These are phyloP conservation scores for Aureobasidium sp. DNA, from an alignment of 2,329 filamentous ascomycete genomes.

Conservation along the genomic window DNA sequence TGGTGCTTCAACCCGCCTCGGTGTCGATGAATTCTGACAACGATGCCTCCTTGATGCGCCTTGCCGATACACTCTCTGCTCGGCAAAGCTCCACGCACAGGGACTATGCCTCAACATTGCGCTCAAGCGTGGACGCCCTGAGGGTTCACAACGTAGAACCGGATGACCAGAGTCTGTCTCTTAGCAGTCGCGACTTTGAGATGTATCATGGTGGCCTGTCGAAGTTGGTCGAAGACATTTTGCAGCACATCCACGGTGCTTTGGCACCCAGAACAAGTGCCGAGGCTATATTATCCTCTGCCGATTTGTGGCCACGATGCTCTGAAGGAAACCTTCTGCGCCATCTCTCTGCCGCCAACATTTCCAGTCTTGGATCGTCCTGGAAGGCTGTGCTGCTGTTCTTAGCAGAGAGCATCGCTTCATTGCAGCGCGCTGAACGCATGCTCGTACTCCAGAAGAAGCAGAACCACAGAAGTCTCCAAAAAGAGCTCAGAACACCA, in stretches of 20 bases:
- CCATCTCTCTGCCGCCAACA: background rate
- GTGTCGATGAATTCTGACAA: too few relatives aligned
- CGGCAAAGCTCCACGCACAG: background rate
- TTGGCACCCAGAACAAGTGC: too few relatives aligned
- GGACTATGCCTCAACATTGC: background rate
- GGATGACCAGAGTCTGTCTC: too few relatives aligned
- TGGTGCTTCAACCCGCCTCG: too few relatives aligned
- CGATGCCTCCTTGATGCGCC: too few relatives aligned
- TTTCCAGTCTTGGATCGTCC: background rate
- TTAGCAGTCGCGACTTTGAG: too few relatives aligned
- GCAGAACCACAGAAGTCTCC: background rate
- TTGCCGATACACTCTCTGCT: too few relatives aligned
- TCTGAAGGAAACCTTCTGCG: background rate
- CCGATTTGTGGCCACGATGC: conserved; percentile 7
- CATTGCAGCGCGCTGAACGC: conserved; percentile 10
- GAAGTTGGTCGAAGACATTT: too few relatives aligned
- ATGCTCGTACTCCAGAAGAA: background rate
- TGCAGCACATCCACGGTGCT: too few relatives aligned
- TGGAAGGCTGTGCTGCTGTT: background rate
- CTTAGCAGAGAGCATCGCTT: background rate
- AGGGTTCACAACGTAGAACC: too few relatives aligned
- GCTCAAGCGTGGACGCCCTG: background rate
- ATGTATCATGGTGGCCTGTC: too few relatives aligned
- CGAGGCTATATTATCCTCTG: background rate
- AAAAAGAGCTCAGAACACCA: conserved; percentile 35